Conservation (phyloP, 148 eudicot genomes). For the Diospyros lotus region DNA sequence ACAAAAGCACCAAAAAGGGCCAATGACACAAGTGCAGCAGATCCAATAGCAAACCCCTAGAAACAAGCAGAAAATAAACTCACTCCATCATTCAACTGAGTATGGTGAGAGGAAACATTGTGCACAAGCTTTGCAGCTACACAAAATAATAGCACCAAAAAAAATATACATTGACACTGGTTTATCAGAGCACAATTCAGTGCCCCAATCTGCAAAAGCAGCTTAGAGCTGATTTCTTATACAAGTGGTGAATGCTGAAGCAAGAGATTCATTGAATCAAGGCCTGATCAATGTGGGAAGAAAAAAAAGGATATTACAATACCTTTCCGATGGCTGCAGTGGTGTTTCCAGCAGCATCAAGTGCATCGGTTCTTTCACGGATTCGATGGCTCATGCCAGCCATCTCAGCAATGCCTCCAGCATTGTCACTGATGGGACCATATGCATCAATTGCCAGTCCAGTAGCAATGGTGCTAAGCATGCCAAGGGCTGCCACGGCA, state of each 20-base stretch:
- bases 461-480: slow-evolving; percentile 48
- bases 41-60: slow-evolving; percentile 52
- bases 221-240: background rate
- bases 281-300: background rate
- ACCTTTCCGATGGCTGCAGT: slow-evolving; percentile 56
- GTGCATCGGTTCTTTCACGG: slow-evolving; percentile 49
- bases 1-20: slow-evolving; percentile 50
- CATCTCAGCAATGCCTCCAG: slow-evolving; percentile 53
- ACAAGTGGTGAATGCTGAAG: too few species aligned
- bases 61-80: background rate
- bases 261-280: too few species aligned
- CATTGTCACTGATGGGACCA: slow-evolving; percentile 47
- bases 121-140: background rate
- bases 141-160: background rate
- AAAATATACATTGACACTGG: background rate
- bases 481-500: slow-evolving; percentile 49
- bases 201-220: background rate
- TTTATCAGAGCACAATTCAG: background rate
- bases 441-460: slow-evolving; percentile 45
- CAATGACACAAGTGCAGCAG: slow-evolving; percentile 45
- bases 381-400: slow-evolving; percentile 49
- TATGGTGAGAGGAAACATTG: too few species aligned
- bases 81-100: background rate
- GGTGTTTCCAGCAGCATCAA: slow-evolving; percentile 49
- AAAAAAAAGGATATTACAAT: background rate